These are phyloP conservation scores for Arthrobotrys megalospora DNA, from an alignment of 2,329 filamentous ascomycete species.

Conservation along the genomic window DNA sequence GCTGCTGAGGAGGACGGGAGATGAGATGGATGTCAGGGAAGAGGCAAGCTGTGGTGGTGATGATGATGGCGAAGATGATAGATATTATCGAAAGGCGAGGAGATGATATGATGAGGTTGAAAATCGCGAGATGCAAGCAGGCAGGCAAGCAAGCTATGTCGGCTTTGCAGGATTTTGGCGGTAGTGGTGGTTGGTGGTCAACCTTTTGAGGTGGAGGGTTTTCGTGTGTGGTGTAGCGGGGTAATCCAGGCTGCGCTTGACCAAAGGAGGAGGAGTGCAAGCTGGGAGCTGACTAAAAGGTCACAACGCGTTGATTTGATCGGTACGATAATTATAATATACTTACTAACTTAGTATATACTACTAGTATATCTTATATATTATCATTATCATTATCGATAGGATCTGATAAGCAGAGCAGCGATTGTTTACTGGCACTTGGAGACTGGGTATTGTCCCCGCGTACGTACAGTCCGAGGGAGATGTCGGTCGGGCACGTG, in stretches of 20 bases:
- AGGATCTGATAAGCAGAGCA: too few relatives aligned
- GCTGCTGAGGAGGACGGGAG: not conserved
- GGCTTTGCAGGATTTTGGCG: conserved; percentile 14
- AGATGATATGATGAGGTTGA: conserved; percentile 1
- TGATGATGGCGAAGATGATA: conserved; percentile 4
- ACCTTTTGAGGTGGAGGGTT: conserved; percentile 37
- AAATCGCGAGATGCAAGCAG: conserved; percentile 11
- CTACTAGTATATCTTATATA: too few relatives aligned
- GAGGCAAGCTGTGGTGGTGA: not conserved
- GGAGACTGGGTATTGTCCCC: too few relatives aligned
- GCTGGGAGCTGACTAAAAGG: not conserved
- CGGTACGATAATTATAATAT: too few relatives aligned
- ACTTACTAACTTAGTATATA: too few relatives aligned
- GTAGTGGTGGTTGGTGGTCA: conserved; percentile 22
- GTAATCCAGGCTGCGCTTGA: conserved; percentile 42
- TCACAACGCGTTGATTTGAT: too few relatives aligned
- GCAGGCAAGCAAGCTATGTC: not conserved
- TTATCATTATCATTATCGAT: too few relatives aligned
- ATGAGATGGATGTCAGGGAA: conserved; percentile 2
- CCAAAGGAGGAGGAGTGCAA: conserved; percentile 24
- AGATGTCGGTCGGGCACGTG: not conserved
- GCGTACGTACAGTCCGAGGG: too few relatives aligned
- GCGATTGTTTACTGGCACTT: too few relatives aligned
- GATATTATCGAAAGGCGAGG: conserved; percentile 2
- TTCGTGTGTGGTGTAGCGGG: conserved; percentile 51